phyloP scores from a whole-genome alignment of 2,329 filamentous ascomycete genomes.

The Colletotrichum eremochloae region DNA sequence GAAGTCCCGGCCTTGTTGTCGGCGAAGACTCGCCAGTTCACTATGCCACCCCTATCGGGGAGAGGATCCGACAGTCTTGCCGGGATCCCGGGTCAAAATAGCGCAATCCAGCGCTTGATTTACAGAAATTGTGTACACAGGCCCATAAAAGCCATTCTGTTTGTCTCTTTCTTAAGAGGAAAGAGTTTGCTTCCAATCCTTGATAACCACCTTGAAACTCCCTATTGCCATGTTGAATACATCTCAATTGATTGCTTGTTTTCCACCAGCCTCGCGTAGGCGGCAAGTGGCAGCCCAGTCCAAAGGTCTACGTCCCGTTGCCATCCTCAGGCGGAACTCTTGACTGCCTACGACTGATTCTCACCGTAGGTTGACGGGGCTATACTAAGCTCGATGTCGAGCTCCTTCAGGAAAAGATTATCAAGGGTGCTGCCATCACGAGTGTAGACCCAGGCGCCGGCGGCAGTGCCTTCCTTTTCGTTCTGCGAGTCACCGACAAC shows the following conservation, averaged over 20 bases:
- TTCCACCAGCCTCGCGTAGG: not conserved
- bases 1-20: not conserved
- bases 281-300: too few relatives aligned
- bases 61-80: not conserved
- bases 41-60: not conserved
- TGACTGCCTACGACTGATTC: slow-evolving; percentile 33
- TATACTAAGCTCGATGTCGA: slow-evolving; percentile 72
- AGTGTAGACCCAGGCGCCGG: slow-evolving; percentile 88
- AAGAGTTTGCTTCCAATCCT: not conserved
- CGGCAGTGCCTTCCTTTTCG: slow-evolving; percentile 82
- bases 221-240: slow-evolving; percentile 38
- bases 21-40: too few relatives aligned
- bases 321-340: not conserved
- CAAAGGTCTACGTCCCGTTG: not conserved
- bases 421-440: slow-evolving; percentile 84
- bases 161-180: not conserved
- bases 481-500: slow-evolving; percentile 78
- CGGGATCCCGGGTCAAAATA: not conserved
- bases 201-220: slow-evolving; percentile 32
- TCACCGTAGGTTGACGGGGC: slow-evolving; percentile 44
- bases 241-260: slow-evolving; percentile 2
- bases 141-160: slow-evolving; percentile 1
- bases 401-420: slow-evolving; percentile 80
- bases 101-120: slow-evolving; percentile 19
- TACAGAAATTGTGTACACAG: slow-evolving; percentile 27